Percentiles rank a stretch among this genome's conserved stretches.
Conservation (phyloP, 306 rosid genomes). For the Carpinus viminea region DNA sequence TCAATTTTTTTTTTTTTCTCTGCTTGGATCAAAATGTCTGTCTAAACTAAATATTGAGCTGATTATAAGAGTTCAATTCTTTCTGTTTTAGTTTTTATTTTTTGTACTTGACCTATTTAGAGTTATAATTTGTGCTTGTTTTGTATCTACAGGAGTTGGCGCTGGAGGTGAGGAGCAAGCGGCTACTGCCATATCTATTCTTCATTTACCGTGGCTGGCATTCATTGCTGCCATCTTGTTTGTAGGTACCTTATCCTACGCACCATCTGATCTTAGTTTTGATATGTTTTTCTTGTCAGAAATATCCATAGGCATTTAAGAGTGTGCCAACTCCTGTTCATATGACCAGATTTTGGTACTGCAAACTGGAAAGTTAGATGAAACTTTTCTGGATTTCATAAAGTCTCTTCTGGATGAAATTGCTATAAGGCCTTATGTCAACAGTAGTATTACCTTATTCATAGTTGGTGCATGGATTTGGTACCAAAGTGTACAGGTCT, state of each 20-base stretch:
- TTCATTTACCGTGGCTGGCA: slow-evolving; percentile 88
- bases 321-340: slow-evolving; percentile 8
- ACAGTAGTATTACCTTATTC: background rate
- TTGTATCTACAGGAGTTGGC: slow-evolving; percentile 77
- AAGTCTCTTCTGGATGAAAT: background rate
- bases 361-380: background rate
- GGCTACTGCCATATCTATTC: slow-evolving; percentile 68
- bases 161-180: slow-evolving; percentile 98
- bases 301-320: slow-evolving; percentile 9
- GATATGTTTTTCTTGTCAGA: slow-evolving; percentile 15
- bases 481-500: background rate
- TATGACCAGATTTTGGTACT: background rate
- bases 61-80: background rate
- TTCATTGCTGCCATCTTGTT: slow-evolving; percentile 79
- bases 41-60: background rate
- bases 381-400: background rate
- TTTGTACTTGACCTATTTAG: background rate
- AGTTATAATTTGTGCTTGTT: background rate
- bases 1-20: background rate
- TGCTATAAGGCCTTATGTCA: background rate
- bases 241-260: slow-evolving; percentile 87
- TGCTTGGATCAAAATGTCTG: background rate
- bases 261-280: slow-evolving; percentile 36
- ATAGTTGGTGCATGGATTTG: background rate
- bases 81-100: background rate